Percentiles rank a stretch among this genome's conserved stretches.
phyloP scores from a whole-genome alignment of 352 stramenopile genomes.

The Paralagenidium karlingii region DNA sequence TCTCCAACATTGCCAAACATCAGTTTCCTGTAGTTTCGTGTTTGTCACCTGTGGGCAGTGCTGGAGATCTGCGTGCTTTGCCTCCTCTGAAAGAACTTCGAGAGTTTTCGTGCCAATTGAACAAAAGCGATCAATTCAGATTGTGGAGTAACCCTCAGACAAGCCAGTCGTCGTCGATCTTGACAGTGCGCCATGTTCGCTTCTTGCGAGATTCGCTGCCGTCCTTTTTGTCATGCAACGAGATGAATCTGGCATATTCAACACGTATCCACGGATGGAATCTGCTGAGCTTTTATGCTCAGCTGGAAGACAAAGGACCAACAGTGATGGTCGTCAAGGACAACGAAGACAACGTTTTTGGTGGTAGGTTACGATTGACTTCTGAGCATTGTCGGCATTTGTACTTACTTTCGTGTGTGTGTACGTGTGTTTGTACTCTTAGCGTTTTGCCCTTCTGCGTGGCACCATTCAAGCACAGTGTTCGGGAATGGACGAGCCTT shows the following conservation, averaged over 20 bases:
- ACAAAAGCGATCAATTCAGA: slow-evolving; percentile 44
- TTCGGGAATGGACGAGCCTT: slow-evolving; percentile 72
- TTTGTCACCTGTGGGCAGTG: too few relatives aligned
- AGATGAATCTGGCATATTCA: slow-evolving; percentile 55
- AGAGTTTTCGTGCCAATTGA: slow-evolving; percentile 35
- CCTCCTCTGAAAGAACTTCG: slow-evolving; percentile 13
- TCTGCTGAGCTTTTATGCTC: slow-evolving; percentile 47
- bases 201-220: slow-evolving; percentile 51
- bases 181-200: slow-evolving; percentile 56
- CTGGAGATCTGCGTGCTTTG: too few relatives aligned
- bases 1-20: too few relatives aligned
- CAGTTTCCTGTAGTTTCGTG: too few relatives aligned
- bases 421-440: too few relatives aligned
- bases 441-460: slow-evolving; percentile 59
- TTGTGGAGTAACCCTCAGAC: slow-evolving; percentile 14
- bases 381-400: not conserved
- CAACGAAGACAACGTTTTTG: slow-evolving; percentile 56
- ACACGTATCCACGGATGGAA: slow-evolving; percentile 59
- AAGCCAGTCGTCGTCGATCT: slow-evolving; percentile 29
- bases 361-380: slow-evolving; percentile 5
- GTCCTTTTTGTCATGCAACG: slow-evolving; percentile 44
- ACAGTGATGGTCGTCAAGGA: slow-evolving; percentile 60
- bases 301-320: slow-evolving; percentile 39
- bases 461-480: slow-evolving; percentile 27
- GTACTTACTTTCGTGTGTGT: not conserved